Evolutionary conservation across 2,329 filamentous ascomycete genomes (phyloP), one percentile per base, ranked within the genome.

Genomic region (Macrophomina phaseolina): DNA sequence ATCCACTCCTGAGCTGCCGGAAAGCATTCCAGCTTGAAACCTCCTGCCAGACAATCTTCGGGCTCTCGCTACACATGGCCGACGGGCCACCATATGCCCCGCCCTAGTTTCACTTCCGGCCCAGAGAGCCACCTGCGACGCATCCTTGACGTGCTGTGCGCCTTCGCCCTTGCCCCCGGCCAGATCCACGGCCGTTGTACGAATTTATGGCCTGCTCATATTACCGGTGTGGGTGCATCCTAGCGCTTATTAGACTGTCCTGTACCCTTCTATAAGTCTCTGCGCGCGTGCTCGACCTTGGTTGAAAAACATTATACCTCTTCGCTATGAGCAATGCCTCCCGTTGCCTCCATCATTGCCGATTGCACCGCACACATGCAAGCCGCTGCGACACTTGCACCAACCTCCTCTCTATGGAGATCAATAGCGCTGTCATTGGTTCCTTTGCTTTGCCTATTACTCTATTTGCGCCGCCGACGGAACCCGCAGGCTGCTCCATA

Each of bases 221-320:
- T 48, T 16, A 32, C 28, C 56, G 55, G 40, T 32, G 55, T 60
- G 55, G 38, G n/a, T 60, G 55, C 55, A 61, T 49, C 58, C 42
- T 62, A 62, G 58, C 42, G 58, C 58, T 62, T 62, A 62, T 36
- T 62, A 38, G 58, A 38, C 40, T 23, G 16, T 38, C 45, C 58
- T 36, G 42, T 38, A 32, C 58, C n/a, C 16, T 62, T 28, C 58
- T 62, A 62, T 62, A 62, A 62, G 58, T 62, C 58, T 23, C 55
- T 49, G 58, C 16, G 30, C 46, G 23, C 40, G 46, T 52, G 23
- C 55, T n/a, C 16, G 28, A 49, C 45, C 45, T 62, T 62, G 58
- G 45, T 62, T 46, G 28, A 38, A 28, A 62, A 49, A 8, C 30
- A 9, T 23, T 36, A 58, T 58, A n/a, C n/a, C 53, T 32, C n/a